Conservation (phyloP, 257 asterid species). For the Rhazya stricta region DNA sequence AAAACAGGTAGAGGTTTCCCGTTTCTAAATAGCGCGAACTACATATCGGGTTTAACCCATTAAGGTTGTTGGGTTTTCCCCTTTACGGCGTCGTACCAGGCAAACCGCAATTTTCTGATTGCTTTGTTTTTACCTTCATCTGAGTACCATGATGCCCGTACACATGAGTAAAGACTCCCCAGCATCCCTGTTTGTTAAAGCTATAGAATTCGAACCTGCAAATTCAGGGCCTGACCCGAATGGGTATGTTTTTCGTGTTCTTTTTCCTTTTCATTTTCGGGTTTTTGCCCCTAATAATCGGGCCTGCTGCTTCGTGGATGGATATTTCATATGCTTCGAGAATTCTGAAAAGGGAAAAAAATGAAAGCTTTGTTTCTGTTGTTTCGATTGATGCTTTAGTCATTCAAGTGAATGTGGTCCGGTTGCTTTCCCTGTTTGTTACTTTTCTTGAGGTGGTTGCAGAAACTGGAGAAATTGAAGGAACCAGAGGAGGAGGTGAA, state of each 20-base stretch:
- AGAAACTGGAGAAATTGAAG: slow-evolving; percentile 16
- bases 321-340: background rate
- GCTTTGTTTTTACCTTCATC: background rate
- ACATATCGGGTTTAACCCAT: slow-evolving; percentile 3
- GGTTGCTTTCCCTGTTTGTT: no score
- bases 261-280: background rate
- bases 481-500: slow-evolving; percentile 15
- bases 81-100: background rate
- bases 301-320: background rate
- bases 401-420: no score
- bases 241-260: slow-evolving; percentile 8
- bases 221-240: background rate
- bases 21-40: background rate
- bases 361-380: no score
- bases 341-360: no score
- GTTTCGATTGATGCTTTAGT: no score
- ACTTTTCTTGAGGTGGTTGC: slow-evolving; percentile 9
- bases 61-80: background rate
- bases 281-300: background rate
- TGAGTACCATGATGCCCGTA: background rate
- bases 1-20: background rate
- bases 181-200: background rate
- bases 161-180: background rate
- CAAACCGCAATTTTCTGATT: background rate
- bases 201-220: background rate